Evolutionary conservation across 78 protist genomes (phyloP).

Genomic region (Dictyostelium citrinum): DNA sequence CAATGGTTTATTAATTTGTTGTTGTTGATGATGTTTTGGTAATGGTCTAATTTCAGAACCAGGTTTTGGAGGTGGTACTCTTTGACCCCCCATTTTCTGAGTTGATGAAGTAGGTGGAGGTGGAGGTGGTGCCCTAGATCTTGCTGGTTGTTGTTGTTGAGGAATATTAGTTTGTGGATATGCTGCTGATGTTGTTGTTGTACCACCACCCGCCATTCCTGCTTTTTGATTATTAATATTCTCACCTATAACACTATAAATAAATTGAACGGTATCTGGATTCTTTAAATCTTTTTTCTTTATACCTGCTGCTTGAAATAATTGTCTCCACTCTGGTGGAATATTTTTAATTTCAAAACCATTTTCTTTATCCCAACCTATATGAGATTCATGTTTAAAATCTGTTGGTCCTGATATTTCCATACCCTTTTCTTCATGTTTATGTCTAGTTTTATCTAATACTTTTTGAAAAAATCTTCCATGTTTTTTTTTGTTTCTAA

Average conservation of each 20-base stretch:
- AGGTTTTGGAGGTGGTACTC: conserved; percentile 13
- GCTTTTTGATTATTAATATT: background rate
- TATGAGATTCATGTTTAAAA: conserved; percentile 80
- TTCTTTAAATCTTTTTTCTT: conserved; percentile 78
- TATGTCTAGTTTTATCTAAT: background rate
- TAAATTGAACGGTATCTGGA: conserved; percentile 73
- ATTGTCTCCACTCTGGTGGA: conserved; percentile 67
- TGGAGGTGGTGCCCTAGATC: conserved; percentile 37
- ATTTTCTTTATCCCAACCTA: conserved; percentile 60
- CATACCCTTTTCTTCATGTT: conserved; percentile 10
- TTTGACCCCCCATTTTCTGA: background rate
- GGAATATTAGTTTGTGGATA: background rate
- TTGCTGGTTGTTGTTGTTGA: conserved; percentile 45
- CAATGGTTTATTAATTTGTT: background rate
- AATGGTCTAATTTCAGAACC: background rate
- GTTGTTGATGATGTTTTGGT: background rate
- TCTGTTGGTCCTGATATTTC: conserved; percentile 77
- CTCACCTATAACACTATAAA: conserved; percentile 67
- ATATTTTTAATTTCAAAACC: conserved; percentile 74
- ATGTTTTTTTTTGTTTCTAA: conserved; percentile 1
- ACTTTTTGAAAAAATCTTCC: background rate
- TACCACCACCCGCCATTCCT: background rate
- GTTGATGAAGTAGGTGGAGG: conserved; percentile 9
- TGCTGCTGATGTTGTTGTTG: background rate
- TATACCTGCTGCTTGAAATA: conserved; percentile 65